Percentiles rank a stretch among this genome's conserved stretches.
phyloP scores from a whole-genome alignment of 768 basidiomycete species.

The Lactifluus pinguis region DNA sequence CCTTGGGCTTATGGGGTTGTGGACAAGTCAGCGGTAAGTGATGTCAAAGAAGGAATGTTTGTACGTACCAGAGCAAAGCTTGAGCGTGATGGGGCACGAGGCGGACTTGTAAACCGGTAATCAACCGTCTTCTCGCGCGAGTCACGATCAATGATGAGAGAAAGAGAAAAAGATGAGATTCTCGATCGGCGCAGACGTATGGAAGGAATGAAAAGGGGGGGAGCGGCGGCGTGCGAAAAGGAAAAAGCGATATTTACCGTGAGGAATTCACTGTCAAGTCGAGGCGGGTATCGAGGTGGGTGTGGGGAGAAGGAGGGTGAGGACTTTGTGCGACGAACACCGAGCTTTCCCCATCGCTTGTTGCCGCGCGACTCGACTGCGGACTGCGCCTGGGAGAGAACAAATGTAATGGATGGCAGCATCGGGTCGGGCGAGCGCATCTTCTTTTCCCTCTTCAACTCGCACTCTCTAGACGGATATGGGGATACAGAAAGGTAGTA shows the following conservation, averaged over 20 bases:
- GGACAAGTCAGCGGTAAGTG: not conserved
- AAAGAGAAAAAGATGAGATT: not conserved
- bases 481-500: not conserved
- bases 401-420: conserved; percentile 19
- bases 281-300: conserved; percentile 17
- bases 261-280: conserved; percentile 15
- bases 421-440: conserved; percentile 14
- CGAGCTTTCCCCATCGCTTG: not conserved
- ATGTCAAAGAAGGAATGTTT: not conserved
- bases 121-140: conserved; percentile 17
- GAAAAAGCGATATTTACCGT: conserved; percentile 5
- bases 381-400: conserved; percentile 10
- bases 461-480: not conserved
- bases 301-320: conserved; percentile 10
- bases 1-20: not conserved
- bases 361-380: not conserved
- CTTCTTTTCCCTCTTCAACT: not conserved
- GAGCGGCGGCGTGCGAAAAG: not conserved
- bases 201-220: not conserved
- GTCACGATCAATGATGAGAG: not conserved
- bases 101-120: conserved; percentile 10
- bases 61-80: conserved; percentile 18
- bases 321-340: conserved; percentile 6
- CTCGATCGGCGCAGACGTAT: not conserved
- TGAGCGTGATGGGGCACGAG: conserved; percentile 13